These are phyloP conservation scores for Cornus florida DNA, from an alignment of 148 eudicot species.

Conservation along the genomic window DNA sequence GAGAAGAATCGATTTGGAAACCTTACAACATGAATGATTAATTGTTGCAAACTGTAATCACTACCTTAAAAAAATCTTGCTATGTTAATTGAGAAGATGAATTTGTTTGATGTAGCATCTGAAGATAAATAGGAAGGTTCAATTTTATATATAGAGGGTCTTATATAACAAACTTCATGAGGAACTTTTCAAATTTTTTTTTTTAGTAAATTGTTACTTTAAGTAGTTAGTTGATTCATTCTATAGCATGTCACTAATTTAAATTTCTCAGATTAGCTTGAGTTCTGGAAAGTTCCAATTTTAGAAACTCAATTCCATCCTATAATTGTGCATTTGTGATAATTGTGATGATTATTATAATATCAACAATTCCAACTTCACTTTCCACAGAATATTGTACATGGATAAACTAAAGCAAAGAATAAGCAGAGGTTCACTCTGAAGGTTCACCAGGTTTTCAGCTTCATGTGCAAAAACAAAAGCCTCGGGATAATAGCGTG, in stretches of 20 bases:
- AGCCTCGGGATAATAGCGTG: conserved; percentile 24
- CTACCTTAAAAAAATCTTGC: not conserved
- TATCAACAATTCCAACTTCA: not conserved
- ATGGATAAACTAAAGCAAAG: conserved; percentile 3
- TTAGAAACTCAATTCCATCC: not conserved
- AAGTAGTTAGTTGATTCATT: not conserved
- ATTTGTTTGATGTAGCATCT: not conserved
- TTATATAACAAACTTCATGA: not conserved
- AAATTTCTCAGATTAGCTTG: not conserved
- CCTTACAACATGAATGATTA: not conserved
- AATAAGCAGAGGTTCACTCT: conserved; percentile 11
- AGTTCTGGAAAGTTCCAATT: not conserved
- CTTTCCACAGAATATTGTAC: not conserved
- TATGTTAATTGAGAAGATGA: too few species aligned
- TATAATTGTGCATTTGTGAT: not conserved
- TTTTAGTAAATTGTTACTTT: not conserved
- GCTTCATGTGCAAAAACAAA: conserved; percentile 39
- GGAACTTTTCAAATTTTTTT: not conserved
- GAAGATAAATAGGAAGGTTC: not conserved
- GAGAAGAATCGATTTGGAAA: not conserved
- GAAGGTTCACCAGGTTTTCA: conserved; percentile 41
- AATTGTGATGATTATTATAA: not conserved
- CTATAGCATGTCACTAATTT: not conserved
- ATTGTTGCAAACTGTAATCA: not conserved
- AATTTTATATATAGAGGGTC: not conserved